phyloP scores from a whole-genome alignment of 176 grass and related monocot genomes.

The Ensete ventricosum region DNA sequence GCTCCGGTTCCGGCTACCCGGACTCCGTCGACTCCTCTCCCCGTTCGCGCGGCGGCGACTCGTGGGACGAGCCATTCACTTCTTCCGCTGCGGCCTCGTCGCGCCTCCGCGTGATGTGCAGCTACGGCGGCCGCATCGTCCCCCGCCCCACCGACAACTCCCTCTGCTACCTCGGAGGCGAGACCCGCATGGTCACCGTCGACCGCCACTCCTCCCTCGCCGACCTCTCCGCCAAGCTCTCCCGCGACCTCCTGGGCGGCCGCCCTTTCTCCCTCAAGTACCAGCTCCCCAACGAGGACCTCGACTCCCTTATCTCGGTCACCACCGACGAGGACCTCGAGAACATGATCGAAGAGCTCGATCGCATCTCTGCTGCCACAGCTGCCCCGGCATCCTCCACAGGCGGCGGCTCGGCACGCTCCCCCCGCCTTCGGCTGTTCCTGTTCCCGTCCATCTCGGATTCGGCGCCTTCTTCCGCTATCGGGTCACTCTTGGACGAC shows the following conservation, averaged over 20 bases:
- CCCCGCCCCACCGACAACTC: conserved; percentile 87
- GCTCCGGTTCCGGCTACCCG: conserved; percentile 36
- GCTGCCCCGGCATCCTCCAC: conserved; percentile 27
- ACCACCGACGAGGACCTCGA: conserved; percentile 95
- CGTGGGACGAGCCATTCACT: conserved; percentile 75
- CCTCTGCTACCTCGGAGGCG: conserved; percentile 79
- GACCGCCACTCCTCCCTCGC: conserved; percentile 64
- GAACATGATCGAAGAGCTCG: conserved; percentile 97
- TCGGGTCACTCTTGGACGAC: conserved; percentile 76
- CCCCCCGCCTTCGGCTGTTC: conserved; percentile 79
- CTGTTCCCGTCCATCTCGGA: conserved; percentile 87
- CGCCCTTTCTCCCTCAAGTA: conserved; percentile 90
- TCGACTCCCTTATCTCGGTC: conserved; percentile 89
- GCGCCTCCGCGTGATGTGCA: conserved; percentile 88
- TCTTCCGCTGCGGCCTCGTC: conserved; percentile 42
- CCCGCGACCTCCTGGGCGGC: conserved; percentile 59
- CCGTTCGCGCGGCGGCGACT: conserved; percentile 84
- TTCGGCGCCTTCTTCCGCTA: conserved; percentile 54
- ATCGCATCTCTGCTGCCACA: conserved; percentile 50
- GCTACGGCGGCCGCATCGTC: conserved; percentile 90
- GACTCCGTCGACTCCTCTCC: conserved; percentile 89
- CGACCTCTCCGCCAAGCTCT: conserved; percentile 67
- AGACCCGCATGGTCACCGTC: conserved; percentile 83
- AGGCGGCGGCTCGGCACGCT: conserved; percentile 35
- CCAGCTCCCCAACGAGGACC: conserved; percentile 97